Conservation (phyloP, 805 yeast genomes). For the Kuraishia ogatae region DNA sequence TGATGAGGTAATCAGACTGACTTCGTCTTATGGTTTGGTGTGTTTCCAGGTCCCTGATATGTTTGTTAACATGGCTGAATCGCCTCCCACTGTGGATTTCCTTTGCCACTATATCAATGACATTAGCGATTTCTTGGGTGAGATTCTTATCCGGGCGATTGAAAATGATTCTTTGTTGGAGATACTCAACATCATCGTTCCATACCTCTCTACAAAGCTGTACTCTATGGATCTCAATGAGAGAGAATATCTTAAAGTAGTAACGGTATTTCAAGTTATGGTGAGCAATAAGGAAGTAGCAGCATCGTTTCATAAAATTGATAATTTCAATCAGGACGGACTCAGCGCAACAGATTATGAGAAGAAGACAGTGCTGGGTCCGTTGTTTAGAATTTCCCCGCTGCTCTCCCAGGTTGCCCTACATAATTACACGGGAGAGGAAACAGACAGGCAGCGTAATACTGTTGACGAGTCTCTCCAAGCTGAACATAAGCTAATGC, state of each 20-base stretch:
- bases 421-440: constrained; percentile 30
- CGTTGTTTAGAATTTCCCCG: constrained; percentile 70
- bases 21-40: constrained; percentile 58
- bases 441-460: constrained; percentile 33
- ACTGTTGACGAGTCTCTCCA: constrained; percentile 52
- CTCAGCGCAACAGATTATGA: constrained; percentile 48
- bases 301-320: constrained; percentile 44
- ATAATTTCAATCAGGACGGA: constrained; percentile 41
- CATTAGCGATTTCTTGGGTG: constrained; percentile 40
- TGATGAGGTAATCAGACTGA: constrained; percentile 37
- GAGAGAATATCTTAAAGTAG: constrained; percentile 37
- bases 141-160: constrained; percentile 46
- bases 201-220: constrained; percentile 29
- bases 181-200: constrained; percentile 44
- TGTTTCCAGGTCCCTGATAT: constrained; percentile 63
- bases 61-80: constrained; percentile 31
- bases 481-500: constrained; percentile 48
- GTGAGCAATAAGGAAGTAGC: constrained; percentile 57
- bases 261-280: constrained; percentile 50
- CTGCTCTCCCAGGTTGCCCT: constrained; percentile 43
- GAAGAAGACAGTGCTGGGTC: constrained; percentile 61
- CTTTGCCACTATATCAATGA: constrained; percentile 16
- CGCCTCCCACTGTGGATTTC: constrained; percentile 18
- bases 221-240: constrained; percentile 35
- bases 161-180: constrained; percentile 63